Percentiles rank a stretch among this genome's conserved stretches.
Conservation (phyloP, 2,329 filamentous ascomycete genomes). For the Diaporthe humulicola region DNA sequence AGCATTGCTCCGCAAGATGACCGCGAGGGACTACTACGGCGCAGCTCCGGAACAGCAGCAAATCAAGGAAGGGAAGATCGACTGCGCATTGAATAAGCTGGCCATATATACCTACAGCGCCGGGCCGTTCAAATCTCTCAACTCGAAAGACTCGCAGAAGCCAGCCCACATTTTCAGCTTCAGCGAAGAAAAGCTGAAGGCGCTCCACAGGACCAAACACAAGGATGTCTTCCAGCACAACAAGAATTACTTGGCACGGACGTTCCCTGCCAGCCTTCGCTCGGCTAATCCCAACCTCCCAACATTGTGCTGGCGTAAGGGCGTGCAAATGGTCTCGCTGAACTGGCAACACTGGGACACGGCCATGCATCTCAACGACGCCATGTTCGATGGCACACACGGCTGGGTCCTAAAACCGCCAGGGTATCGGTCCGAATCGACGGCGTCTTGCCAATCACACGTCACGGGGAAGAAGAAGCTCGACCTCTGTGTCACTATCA, state of each 20-base stretch:
- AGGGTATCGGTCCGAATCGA: constrained; percentile 71
- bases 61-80: constrained; percentile 59
- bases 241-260: constrained; percentile 86
- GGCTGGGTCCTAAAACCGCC: constrained; percentile 90
- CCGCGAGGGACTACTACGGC: constrained; percentile 57
- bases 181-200: constrained; percentile 80
- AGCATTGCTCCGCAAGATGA: constrained; percentile 46
- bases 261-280: constrained; percentile 80
- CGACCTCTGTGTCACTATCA: constrained; percentile 78
- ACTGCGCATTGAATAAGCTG: constrained; percentile 77
- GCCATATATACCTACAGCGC: constrained; percentile 91
- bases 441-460: constrained; percentile 55
- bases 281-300: constrained; percentile 88
- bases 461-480: constrained; percentile 66
- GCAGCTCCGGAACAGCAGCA: constrained; percentile 52
- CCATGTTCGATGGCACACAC: constrained; percentile 90
- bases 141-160: constrained; percentile 64
- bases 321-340: constrained; percentile 98
- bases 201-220: constrained; percentile 71
- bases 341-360: constrained; percentile 98
- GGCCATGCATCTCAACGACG: constrained; percentile 95
- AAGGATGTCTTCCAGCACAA: constrained; percentile 89
- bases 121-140: constrained; percentile 75
- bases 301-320: constrained; percentile 89
- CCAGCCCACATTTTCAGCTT: constrained; percentile 87